Evolutionary conservation across 169 alveolate genomes (phyloP).

Genomic region (Neospora caninum): DNA sequence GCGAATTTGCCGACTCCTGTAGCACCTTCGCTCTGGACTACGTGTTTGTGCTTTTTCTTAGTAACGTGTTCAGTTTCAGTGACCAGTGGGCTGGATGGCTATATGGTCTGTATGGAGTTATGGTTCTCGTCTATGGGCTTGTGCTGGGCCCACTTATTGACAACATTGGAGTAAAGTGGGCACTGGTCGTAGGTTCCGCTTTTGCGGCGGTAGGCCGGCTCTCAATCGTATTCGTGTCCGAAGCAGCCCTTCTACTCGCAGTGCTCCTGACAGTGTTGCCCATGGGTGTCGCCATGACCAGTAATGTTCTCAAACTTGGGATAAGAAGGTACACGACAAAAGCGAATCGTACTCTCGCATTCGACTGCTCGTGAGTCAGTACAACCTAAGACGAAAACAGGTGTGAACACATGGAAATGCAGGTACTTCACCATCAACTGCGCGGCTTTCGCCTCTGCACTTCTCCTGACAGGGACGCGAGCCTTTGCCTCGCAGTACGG

Average conservation of each 20-base stretch:
- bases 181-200: conserved; percentile 43
- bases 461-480: conserved; percentile 51
- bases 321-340: conserved; percentile 51
- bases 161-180: conserved; percentile 30
- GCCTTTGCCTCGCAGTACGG: conserved; percentile 23
- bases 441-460: conserved; percentile 57
- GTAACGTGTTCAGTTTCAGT: conserved; percentile 48
- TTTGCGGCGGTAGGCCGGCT: conserved; percentile 35
- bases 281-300: conserved; percentile 49
- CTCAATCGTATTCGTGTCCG: conserved; percentile 46
- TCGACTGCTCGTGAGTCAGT: conserved; percentile 57
- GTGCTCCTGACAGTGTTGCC: conserved; percentile 40
- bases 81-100: conserved; percentile 61
- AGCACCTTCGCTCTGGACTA: conserved; percentile 65
- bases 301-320: conserved; percentile 52
- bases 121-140: conserved; percentile 40
- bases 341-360: conserved; percentile 34
- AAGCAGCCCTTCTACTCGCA: conserved; percentile 10
- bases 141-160: conserved; percentile 52
- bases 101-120: conserved; percentile 50
- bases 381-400: neutral
- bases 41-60: conserved; percentile 57
- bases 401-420: neutral
- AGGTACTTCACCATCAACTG: conserved; percentile 51
- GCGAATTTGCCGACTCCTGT: conserved; percentile 70